Evolutionary conservation across 345 rosid species (phyloP).

Genomic region (Linum lewisii): DNA sequence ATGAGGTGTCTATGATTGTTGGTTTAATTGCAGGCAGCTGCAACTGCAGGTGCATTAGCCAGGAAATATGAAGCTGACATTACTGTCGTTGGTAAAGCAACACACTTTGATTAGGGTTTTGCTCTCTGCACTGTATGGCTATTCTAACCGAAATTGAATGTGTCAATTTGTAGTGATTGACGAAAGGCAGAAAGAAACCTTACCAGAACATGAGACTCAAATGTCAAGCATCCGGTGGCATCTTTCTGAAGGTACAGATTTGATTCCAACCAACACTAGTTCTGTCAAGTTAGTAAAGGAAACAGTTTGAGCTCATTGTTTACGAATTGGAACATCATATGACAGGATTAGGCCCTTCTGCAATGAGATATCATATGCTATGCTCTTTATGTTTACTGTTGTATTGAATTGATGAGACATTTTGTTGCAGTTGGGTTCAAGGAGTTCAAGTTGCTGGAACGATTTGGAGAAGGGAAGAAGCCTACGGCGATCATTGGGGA

Average conservation of each 20-base stretch:
- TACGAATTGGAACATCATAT: no score
- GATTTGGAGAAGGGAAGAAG: slow-evolving; percentile 78
- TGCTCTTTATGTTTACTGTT: neutral
- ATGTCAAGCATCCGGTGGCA: slow-evolving; percentile 85
- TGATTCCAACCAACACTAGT: neutral
- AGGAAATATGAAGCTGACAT: slow-evolving; percentile 89
- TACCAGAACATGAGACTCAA: slow-evolving; percentile 75
- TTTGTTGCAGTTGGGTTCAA: slow-evolving; percentile 59
- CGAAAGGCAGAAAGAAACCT: slow-evolving; percentile 57
- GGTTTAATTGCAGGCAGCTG: slow-evolving; percentile 52
- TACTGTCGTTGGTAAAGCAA: slow-evolving; percentile 61
- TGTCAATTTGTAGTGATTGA: slow-evolving; percentile 48
- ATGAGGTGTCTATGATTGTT: neutral
- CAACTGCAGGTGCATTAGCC: slow-evolving; percentile 78
- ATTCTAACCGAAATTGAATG: neutral
- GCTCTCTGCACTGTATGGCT: neutral
- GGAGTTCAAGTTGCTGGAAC: slow-evolving; percentile 74
- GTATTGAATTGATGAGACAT: neutral
- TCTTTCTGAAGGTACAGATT: slow-evolving; percentile 57
- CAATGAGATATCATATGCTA: no score
- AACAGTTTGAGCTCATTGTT: no score
- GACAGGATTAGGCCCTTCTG: no score
- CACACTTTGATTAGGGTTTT: neutral
- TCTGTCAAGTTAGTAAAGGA: neutral
- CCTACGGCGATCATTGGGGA: slow-evolving; percentile 92